These are phyloP conservation scores for Parastagonospora nodorum DNA, from an alignment of 2,329 filamentous ascomycete genomes.

Conservation along the genomic window DNA sequence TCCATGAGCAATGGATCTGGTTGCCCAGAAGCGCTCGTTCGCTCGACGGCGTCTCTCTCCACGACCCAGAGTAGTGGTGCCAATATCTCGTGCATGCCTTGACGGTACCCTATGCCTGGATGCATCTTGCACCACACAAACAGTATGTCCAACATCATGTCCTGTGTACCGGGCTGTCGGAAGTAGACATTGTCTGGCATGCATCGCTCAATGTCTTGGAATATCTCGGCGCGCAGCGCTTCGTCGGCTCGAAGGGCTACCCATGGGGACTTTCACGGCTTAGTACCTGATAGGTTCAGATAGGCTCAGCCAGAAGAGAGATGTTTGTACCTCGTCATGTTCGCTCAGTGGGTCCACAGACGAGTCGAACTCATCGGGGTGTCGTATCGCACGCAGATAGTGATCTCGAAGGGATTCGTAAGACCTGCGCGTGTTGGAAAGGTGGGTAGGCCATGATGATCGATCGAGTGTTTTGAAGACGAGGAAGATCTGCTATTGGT, in stretches of 20 bases:
- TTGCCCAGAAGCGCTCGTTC: slow-evolving; percentile 25
- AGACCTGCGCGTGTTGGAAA: slow-evolving; percentile 72
- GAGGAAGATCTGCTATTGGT: slow-evolving; percentile 70
- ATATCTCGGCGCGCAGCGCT: slow-evolving; percentile 81
- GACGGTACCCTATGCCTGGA: slow-evolving; percentile 85
- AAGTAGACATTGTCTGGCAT: slow-evolving; percentile 93
- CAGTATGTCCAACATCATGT: slow-evolving; percentile 82
- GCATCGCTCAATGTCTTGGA: slow-evolving; percentile 89
- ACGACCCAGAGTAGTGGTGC: slow-evolving; percentile 88
- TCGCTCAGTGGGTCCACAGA: slow-evolving; percentile 84
- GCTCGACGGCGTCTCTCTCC: slow-evolving; percentile 76
- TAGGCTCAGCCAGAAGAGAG: slow-evolving; percentile 17
- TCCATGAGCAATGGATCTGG: slow-evolving; percentile 36
- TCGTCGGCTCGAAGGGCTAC: slow-evolving; percentile 85
- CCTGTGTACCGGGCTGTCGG: slow-evolving; percentile 76
- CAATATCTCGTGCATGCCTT: slow-evolving; percentile 97
- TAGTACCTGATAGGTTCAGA: slow-evolving; percentile 46
- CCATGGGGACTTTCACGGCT: slow-evolving; percentile 80
- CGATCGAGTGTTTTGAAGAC: slow-evolving; percentile 71
- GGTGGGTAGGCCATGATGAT: slow-evolving; percentile 69
- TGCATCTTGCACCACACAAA: slow-evolving; percentile 96
- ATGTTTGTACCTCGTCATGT: slow-evolving; percentile 65
- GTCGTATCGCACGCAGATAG: slow-evolving; percentile 80
- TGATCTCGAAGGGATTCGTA: slow-evolving; percentile 75
- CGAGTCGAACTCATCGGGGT: slow-evolving; percentile 79